Evolutionary conservation across 768 basidiomycete genomes (phyloP).

Genomic region (Trametes sanguinea): DNA sequence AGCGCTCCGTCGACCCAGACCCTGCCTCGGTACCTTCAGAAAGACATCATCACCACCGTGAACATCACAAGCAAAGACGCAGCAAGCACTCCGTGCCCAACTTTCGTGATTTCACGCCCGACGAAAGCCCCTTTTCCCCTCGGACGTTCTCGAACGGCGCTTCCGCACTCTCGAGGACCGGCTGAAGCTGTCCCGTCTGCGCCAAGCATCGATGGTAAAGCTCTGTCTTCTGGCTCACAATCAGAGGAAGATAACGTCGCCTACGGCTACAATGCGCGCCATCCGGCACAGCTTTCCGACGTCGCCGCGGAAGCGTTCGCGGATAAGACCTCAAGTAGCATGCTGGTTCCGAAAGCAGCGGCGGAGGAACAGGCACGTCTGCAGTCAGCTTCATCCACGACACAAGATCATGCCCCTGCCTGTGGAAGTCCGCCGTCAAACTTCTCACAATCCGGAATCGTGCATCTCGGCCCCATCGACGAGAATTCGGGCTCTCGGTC

Average conservation of each 20-base stretch:
- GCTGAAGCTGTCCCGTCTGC: constrained; percentile 4
- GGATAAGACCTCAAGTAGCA: constrained; percentile 6
- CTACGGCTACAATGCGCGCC: constrained; percentile 23
- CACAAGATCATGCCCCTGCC: neutral
- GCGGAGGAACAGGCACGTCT: neutral
- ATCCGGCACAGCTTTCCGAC: constrained; percentile 26
- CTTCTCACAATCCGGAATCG: constrained; percentile 33
- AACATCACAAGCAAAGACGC: neutral
- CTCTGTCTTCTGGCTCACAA: neutral
- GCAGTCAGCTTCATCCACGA: neutral
- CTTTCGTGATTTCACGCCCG: constrained; percentile 26
- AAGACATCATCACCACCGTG: neutral
- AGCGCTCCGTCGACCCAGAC: neutral
- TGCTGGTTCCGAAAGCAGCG: constrained; percentile 5
- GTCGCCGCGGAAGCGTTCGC: constrained; percentile 26
- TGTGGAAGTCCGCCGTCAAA: constrained; percentile 5
- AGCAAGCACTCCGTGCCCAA: constrained; percentile 21
- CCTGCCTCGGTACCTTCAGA: neutral
- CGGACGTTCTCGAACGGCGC: constrained; percentile 22
- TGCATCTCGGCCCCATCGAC: constrained; percentile 31
- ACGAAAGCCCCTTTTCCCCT: constrained; percentile 23
- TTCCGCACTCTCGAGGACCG: neutral
- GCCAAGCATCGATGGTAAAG: constrained; percentile 21
- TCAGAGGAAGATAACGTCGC: neutral
- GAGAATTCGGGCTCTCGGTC: constrained; percentile 10